phyloP scores from a whole-genome alignment of 148 eudicot genomes.

The Camellia japonica region DNA sequence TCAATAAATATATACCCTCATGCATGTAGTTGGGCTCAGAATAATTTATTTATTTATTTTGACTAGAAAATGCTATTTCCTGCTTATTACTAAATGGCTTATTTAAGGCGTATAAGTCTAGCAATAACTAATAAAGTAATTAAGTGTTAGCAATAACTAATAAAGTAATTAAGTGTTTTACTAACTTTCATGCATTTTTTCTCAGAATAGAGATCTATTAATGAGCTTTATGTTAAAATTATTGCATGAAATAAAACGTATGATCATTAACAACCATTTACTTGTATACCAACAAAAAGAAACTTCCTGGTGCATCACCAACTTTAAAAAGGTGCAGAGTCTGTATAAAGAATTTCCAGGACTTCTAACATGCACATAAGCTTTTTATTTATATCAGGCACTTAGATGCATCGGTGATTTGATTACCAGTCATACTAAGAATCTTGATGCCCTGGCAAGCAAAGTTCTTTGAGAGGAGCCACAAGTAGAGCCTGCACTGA shows the following conservation, averaged over 20 bases:
- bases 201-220: neutral
- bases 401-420: conserved; percentile 81
- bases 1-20: too few species aligned
- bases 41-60: neutral
- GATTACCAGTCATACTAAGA: conserved; percentile 65
- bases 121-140: neutral
- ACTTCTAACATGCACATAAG: neutral
- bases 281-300: neutral
- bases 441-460: conserved; percentile 67
- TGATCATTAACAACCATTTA: neutral
- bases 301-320: neutral
- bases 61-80: neutral
- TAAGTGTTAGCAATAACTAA: neutral
- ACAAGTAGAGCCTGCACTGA: conserved; percentile 75
- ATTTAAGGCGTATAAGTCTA: neutral
- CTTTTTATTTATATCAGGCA: conserved; percentile 45
- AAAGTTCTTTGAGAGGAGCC: conserved; percentile 91
- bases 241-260: neutral
- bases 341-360: neutral
- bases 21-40: too few species aligned
- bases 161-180: neutral
- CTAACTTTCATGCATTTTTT: neutral
- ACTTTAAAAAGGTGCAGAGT: neutral
- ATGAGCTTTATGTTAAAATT: neutral
- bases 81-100: neutral